Conservation (phyloP, 140 eudicot genomes). For the Flaveria floridana region DNA sequence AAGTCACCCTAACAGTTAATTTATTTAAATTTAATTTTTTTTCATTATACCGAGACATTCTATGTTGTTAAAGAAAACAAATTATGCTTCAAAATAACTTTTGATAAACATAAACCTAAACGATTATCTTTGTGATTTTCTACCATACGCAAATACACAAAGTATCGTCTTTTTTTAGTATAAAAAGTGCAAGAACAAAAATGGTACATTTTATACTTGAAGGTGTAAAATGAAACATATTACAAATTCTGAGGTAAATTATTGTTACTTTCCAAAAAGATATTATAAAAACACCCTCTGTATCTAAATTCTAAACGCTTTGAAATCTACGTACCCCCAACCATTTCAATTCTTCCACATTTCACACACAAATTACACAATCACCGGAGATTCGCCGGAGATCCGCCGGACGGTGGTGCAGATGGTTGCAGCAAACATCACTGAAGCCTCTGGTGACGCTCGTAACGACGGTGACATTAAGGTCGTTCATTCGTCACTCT, state of each 20-base stretch:
- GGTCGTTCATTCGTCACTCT: constrained; percentile 55
- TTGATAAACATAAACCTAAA: too few species aligned
- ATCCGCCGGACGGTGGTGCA: not conserved
- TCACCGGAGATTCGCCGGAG: not conserved
- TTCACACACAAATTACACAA: not conserved
- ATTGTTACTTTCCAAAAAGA: constrained; percentile 9
- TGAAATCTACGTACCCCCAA: not conserved
- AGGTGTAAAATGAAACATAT: constrained; percentile 1
- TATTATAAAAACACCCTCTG: not conserved
- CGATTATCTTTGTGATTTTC: too few species aligned
- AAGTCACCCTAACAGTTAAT: too few species aligned
- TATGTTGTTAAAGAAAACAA: too few species aligned
- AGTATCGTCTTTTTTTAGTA: too few species aligned
- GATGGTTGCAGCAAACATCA: constrained; percentile 43
- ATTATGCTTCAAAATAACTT: too few species aligned
- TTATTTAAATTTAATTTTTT: too few species aligned
- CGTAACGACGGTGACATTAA: constrained; percentile 34
- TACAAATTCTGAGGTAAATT: not conserved
- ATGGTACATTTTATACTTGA: not conserved
- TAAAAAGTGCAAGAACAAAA: too few species aligned
- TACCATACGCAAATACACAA: too few species aligned
- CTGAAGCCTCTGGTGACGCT: constrained; percentile 54
- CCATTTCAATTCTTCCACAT: not conserved
- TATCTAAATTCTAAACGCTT: not conserved
- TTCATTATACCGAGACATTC: too few species aligned